phyloP scores from a whole-genome alignment of 1,284 basidiomycete species.

The Ceratorhiza oryzae-sativae region DNA sequence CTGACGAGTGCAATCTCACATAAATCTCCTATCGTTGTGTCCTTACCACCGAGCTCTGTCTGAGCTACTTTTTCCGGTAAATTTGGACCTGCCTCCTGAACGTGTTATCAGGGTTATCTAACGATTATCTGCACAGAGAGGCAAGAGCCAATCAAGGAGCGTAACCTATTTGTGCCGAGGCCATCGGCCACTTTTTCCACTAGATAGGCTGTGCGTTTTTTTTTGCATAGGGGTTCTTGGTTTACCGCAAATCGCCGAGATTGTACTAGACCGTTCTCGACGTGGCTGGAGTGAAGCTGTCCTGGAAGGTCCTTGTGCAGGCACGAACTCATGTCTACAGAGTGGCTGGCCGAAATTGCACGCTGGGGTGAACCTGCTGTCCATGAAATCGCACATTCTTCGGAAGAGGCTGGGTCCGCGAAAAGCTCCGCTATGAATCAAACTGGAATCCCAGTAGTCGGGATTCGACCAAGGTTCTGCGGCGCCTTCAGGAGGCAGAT shows the following conservation, averaged over 20 bases:
- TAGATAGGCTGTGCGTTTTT: neutral
- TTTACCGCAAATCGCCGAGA: neutral
- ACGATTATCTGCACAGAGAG: constrained; percentile 6
- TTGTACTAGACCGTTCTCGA: too few species aligned
- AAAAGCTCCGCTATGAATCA: too few species aligned
- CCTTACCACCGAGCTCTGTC: neutral
- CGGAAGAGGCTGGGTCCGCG: too few species aligned
- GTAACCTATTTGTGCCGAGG: neutral
- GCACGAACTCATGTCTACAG: too few species aligned
- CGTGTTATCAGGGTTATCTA: neutral
- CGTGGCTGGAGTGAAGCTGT: too few species aligned
- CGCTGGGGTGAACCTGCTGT: too few species aligned
- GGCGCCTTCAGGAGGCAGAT: too few species aligned
- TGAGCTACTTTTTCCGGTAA: neutral
- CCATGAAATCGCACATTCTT: too few species aligned
- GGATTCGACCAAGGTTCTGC: too few species aligned
- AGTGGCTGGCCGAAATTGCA: too few species aligned
- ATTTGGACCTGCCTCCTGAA: neutral
- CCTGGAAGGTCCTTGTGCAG: neutral
- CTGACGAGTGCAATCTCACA: neutral
- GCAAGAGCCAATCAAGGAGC: neutral
- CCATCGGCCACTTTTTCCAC: constrained; percentile 4
- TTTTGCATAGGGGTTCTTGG: neutral
- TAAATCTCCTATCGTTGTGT: neutral
- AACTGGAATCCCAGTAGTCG: too few species aligned